Base-by-base conservation (phyloP, 495 filamentous ascomycete species). In the Aspergillus conjunctus region DNA sequence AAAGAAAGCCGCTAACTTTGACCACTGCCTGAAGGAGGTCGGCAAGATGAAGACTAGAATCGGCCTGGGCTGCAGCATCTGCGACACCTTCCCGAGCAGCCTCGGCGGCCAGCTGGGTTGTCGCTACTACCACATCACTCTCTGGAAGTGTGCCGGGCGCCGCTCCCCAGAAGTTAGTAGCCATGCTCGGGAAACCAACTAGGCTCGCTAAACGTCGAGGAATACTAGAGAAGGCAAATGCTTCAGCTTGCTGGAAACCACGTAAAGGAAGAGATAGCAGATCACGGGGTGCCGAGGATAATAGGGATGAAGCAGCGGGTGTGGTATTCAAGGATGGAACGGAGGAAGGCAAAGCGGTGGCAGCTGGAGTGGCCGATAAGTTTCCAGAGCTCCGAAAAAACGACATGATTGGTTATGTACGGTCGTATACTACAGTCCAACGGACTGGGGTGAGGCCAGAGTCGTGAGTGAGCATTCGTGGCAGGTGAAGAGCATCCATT, bases 1-100 rank as follows among this genome's bases (percentile, higher is more conserved):
- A 88, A 69, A 98, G 95, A 32, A 98, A 83, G 37, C 91, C 91
- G 9, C 91, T 89, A n/a, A 97, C 73, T 15, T 88, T 87, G 56
- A 81, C 68, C 44, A 84, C 57, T 12, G 76, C 68, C 10, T 73
- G 69, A 49, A 78, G 64, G 49, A 79, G 60, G 54, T 80, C 76
- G 2, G 67, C 50, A n/a, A 77, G 31, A 51, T 73, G 71, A 53
- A 71, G 66, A 22, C 70, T 66, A 37, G 69, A 64, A 1, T 73
- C 56, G 30, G 54, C 67, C 10, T 71, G 64, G n/a, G 51, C 67
- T 9, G 61, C 71, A 37, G 60, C 68, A 12, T 73, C 71, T 12
- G 69, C 69, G 22, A 69, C 59, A 17, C 65, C 71, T 46, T 71
- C 71, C 17, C 69, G 64, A 1, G 65, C 69, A 59, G 61, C 65